Evolutionary conservation across 257 asterid genomes (phyloP).

Genomic region (Solanum gracilifrons): DNA sequence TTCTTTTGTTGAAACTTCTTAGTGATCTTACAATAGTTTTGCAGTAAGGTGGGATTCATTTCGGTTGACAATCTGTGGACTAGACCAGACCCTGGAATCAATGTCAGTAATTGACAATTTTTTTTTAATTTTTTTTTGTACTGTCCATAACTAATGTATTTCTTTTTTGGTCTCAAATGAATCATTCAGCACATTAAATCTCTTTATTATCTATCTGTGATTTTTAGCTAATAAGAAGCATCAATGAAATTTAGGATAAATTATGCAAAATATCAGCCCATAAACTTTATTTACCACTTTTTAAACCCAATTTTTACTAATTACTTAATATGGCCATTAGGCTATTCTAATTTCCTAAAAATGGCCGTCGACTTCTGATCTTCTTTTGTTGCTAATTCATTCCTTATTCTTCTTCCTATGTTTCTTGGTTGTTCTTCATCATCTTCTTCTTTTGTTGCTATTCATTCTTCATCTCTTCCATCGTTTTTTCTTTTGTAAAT

Average conservation of each 20-base stretch:
- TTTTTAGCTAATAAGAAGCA: not conserved
- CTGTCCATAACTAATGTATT: not conserved
- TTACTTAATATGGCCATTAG: not conserved
- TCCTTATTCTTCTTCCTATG: not conserved
- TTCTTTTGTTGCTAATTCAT: not conserved
- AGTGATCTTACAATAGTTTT: not conserved
- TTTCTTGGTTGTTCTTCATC: not conserved
- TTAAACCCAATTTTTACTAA: not conserved
- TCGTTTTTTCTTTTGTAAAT: not conserved
- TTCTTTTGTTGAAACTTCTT: not conserved
- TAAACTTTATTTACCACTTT: not conserved
- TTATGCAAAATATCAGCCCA: not conserved
- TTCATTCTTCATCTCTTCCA: not conserved
- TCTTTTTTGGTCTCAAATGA: not conserved
- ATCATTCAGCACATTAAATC: not conserved
- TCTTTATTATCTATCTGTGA: not conserved
- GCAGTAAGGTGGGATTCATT: not conserved
- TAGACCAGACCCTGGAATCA: not conserved
- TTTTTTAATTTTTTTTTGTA: not conserved
- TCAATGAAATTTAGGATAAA: not conserved
- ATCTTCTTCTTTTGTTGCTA: not conserved
- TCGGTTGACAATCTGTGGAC: not conserved
- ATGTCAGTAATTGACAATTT: not conserved
- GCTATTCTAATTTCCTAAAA: not conserved
- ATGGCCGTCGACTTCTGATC: not conserved